A percentile compares a stretch with the other conserved stretches of the same genome.
phyloP scores from a whole-genome alignment of 495 filamentous ascomycete species.

The Lindgomyces ingoldianus region DNA sequence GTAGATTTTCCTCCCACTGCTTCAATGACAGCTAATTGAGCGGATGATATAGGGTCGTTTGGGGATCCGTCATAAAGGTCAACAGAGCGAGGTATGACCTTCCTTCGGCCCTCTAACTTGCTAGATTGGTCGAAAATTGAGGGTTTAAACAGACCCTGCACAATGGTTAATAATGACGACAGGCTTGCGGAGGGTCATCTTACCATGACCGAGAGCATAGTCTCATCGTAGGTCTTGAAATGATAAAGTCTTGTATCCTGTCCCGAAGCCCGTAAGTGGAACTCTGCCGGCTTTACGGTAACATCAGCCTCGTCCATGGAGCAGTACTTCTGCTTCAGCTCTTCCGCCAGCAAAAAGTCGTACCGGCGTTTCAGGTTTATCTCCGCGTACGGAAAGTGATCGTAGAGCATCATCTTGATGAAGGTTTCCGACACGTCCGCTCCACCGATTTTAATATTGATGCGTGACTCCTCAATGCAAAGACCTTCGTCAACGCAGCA shows the following conservation, averaged over 20 bases:
- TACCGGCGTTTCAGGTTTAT: constrained; percentile 89
- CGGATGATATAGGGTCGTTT: constrained; percentile 84
- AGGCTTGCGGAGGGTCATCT: constrained; percentile 36
- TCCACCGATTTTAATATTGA: constrained; percentile 94
- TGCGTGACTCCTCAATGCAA: constrained; percentile 83
- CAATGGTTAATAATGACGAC: constrained; percentile 9
- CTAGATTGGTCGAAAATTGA: constrained; percentile 75
- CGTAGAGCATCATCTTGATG: constrained; percentile 93
- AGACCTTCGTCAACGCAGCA: constrained; percentile 97
- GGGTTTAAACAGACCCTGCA: constrained; percentile 69
- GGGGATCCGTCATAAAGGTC: constrained; percentile 90
- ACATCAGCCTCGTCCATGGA: constrained; percentile 84
- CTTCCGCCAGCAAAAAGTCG: constrained; percentile 90
- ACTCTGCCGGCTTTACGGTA: constrained; percentile 76
- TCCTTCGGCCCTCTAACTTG: constrained; percentile 76
- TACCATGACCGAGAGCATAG: constrained; percentile 84
- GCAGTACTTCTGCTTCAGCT: constrained; percentile 86
- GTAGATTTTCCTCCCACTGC: constrained; percentile 47
- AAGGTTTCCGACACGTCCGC: constrained; percentile 91
- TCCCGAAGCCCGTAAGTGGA: constrained; percentile 83
- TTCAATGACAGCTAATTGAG: constrained; percentile 70
- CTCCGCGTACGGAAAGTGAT: constrained; percentile 89
- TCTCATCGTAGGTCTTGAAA: constrained; percentile 95
- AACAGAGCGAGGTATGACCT: constrained; percentile 77
- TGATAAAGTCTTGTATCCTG: constrained; percentile 86